Base-by-base conservation (phyloP, 73 alveolate species). In the Blepharisma stoltei region DNA sequence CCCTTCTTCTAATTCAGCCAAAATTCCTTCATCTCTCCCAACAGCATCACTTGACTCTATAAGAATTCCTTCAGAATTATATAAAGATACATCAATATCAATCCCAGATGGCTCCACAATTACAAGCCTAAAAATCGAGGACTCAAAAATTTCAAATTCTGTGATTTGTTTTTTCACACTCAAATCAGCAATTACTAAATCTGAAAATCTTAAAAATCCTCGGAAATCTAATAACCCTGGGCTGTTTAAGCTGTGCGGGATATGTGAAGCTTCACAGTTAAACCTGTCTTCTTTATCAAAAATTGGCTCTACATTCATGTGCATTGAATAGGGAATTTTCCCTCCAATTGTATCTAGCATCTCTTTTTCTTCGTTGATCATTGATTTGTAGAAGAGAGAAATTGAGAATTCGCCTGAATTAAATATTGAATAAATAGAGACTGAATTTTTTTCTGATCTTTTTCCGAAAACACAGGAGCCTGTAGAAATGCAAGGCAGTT, bases 221-320 rank as follows among this genome's bases (percentile, higher is more conserved):
- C 23, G 1, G 5, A 14, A 20, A 5, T 60, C 73, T 38, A 18
- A 9, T 18, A 60, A 38, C 41, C 41, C 41, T 1, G 41, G 41
- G 14, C n/a, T 14, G 5, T 60, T 25, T 11, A 60, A 9, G 23
- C 18, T 60, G 46, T 60, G 48, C 2, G 73, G 73, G 2, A 60
- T 8, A 20, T 38, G 38, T 14, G 46, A n/a, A 20, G 73, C 73
- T 8, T 60, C 73, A 25, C 73, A 60, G 73, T 60, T 60, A 60
- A 60, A 60, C 23, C 73, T 60, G 46, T 60, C 73, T 60, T 60
- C 73, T n/a, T 20, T n/a, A 38, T n/a, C 73, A 9, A 60, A 14
- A 8, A 20, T 25, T 20, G 73, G 45, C 5, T 60, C 73, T 0
- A 60, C 23, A 9, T 4, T 18, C 4, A 60, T 11, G 46, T 60